Base-by-base conservation (phyloP, 129 eudicot genomes). In the Helichrysum umbraculigerum region DNA sequence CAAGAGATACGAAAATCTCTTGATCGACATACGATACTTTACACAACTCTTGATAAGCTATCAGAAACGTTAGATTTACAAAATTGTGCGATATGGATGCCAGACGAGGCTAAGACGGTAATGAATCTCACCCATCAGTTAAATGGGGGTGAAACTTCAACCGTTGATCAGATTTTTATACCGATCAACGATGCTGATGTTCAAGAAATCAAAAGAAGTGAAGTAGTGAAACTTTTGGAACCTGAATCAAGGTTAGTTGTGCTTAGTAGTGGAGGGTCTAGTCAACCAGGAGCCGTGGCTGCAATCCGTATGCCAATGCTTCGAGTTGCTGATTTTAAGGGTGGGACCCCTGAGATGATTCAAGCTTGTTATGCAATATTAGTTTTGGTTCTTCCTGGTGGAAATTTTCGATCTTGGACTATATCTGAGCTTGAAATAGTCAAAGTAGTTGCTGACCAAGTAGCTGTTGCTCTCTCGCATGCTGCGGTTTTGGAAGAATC, bases 31-130 rank as follows among this genome's bases (percentile, higher is more conserved):
- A 89, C 90, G 3, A 91, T 91, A 39, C 70, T 91, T n/a, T 83
- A 91, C 75, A 91, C 97, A 0, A 91, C 97, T 34, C 78, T 91
- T 62, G 96, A 89, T 44, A 92, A 91, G 75, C 86, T 91, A 54
- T 91, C 97, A 0, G 86, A 89, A 81, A 83, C 88, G 5, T 75
- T 91, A 15, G 89, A 84, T 79, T 81, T 91, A 79, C 90, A 85
- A 67, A 91, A 91, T 73, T 91, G 96, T 44, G 96, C 85, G 5
- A 81, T 91, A 66, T 91, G 97, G 97, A 91, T 89, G 96, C 96
- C 96, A 2, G 84, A 89, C 20, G 88, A 82, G 57, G 84, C 67
- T 30, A 85, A 75, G 74, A 87, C 92, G 2, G 87, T 78, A 5
- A 85, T 91, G 96, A 85, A 79, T 54, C 81, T 91, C 12, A 88